phyloP scores from a whole-genome alignment of 2,329 filamentous ascomycete genomes.

The Zasmidium angulare region DNA sequence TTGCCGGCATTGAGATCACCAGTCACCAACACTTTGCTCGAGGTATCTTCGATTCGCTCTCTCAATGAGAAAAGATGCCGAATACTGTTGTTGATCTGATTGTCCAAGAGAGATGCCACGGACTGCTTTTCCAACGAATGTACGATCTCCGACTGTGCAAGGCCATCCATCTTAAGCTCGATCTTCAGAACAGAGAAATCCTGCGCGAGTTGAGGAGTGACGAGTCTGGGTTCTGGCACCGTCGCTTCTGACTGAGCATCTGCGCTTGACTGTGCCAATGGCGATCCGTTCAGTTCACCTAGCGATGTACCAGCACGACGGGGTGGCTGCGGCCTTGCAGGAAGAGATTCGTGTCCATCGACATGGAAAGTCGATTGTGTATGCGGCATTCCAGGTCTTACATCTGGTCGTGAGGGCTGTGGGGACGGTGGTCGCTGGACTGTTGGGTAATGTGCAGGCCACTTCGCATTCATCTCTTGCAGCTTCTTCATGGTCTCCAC shows the following conservation, averaged over 20 bases:
- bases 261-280: constrained; percentile 67
- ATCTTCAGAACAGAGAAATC: constrained; percentile 95
- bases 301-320: constrained; percentile 72
- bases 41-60: constrained; percentile 94
- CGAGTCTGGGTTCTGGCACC: constrained; percentile 72
- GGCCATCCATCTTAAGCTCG: constrained; percentile 82
- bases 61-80: constrained; percentile 83
- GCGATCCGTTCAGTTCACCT: constrained; percentile 55
- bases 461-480: constrained; percentile 84
- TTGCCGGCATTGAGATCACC: constrained; percentile 97
- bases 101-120: constrained; percentile 85
- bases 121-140: constrained; percentile 92
- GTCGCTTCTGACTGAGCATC: constrained; percentile 62
- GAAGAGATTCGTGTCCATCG: constrained; percentile 36
- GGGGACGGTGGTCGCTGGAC: constrained; percentile 61
- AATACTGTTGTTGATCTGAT: constrained; percentile 90
- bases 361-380: constrained; percentile 61
- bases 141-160: constrained; percentile 86
- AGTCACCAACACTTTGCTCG: constrained; percentile 93
- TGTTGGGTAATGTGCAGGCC: constrained; percentile 94
- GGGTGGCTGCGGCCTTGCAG: constrained; percentile 53
- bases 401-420: constrained; percentile 47
- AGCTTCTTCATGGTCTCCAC: constrained; percentile 80
- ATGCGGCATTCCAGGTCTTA: constrained; percentile 63
- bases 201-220: constrained; percentile 88